Percentiles rank a stretch among this genome's conserved stretches.
Evolutionary conservation across 345 rosid species (phyloP).

Genomic region (Eucalyptus caleyi): DNA sequence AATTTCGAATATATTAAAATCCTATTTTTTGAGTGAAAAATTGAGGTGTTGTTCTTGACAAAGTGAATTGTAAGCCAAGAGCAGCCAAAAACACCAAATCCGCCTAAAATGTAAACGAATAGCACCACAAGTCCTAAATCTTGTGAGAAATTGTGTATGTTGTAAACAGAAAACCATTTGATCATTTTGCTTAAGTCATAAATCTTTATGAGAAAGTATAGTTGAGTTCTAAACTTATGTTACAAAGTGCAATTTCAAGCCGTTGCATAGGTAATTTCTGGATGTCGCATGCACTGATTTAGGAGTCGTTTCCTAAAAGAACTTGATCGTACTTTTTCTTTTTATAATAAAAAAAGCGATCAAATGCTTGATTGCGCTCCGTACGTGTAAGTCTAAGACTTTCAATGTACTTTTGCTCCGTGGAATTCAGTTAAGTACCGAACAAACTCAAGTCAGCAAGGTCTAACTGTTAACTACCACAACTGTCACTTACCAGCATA

Average conservation of each 20-base stretch:
- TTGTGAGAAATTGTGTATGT: neutral
- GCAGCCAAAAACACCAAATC: neutral
- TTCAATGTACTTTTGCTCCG: neutral
- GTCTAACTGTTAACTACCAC: neutral
- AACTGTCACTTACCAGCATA: neutral
- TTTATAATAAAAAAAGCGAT: neutral
- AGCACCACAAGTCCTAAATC: neutral
- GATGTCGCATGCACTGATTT: rapidly evolving
- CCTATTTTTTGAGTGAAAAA: neutral
- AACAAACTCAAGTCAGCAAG: neutral
- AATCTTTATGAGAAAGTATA: neutral
- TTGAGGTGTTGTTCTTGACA: neutral
- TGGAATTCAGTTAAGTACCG: neutral
- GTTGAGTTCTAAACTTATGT: neutral
- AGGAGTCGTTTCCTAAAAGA: rapidly evolving
- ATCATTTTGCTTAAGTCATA: neutral
- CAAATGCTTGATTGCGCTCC: neutral
- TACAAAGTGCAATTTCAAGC: neutral
- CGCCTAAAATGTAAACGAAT: neutral
- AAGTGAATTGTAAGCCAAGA: neutral
- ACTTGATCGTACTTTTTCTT: neutral
- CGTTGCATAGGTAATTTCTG: rapidly evolving
- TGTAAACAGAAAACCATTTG: neutral
- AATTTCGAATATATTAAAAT: neutral
- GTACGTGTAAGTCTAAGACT: neutral